Conservation (phyloP, 441 rosid species). For the Gossypium lobatum region DNA sequence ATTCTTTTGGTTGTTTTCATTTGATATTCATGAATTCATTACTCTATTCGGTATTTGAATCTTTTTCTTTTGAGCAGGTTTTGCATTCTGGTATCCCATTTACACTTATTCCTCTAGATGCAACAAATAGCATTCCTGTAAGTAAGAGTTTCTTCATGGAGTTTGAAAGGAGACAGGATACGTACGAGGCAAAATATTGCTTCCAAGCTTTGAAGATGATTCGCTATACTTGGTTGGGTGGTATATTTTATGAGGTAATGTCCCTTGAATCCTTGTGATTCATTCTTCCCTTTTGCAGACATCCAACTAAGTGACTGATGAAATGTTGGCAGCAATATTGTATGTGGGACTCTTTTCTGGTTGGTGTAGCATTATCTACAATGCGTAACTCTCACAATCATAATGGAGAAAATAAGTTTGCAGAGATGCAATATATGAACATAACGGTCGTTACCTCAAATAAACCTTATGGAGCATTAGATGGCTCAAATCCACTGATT, state of each 20-base stretch:
- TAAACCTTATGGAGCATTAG: conserved; percentile 56
- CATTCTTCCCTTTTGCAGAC: background rate
- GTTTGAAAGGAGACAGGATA: conserved; percentile 53
- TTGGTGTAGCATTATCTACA: conserved; percentile 67
- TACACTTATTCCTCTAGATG: conserved; percentile 81
- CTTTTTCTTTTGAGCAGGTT: conserved; percentile 36
- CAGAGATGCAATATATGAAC: conserved; percentile 83
- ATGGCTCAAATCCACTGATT: conserved; percentile 76
- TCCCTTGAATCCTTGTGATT: background rate
- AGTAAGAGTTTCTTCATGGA: conserved; percentile 44
- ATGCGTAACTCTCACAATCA: conserved; percentile 37
- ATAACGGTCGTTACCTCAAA: conserved; percentile 81
- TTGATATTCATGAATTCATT: background rate
- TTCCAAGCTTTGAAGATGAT: conserved; percentile 66
- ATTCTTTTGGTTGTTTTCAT: background rate
- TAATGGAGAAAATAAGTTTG: conserved; percentile 61
- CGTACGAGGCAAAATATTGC: conserved; percentile 78
- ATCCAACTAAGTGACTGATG: background rate
- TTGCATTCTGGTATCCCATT: conserved; percentile 79
- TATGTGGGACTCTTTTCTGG: conserved; percentile 89
- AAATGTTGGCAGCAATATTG: conserved; percentile 53
- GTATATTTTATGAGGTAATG: conserved; percentile 49
- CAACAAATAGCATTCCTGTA: conserved; percentile 77
- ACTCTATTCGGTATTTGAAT: background rate
- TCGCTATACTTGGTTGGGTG: conserved; percentile 63